Conservation (phyloP, 257 asterid genomes). For the Catharanthus roseus region DNA sequence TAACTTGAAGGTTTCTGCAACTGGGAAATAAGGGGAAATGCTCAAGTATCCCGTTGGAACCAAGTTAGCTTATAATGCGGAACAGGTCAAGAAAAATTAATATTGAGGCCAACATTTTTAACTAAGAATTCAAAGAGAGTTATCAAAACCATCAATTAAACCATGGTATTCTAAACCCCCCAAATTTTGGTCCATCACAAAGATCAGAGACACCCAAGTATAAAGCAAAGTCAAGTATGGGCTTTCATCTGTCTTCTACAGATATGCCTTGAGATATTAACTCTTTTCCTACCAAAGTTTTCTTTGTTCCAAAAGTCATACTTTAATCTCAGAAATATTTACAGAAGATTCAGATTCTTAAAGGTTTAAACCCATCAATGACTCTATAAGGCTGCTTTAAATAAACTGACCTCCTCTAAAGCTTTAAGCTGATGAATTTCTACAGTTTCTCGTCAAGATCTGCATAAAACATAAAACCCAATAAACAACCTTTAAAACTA, state of each 20-base stretch:
- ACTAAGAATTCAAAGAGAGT: not conserved
- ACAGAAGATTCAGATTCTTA: not conserved
- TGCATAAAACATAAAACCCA: conserved; percentile 1
- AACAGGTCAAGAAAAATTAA: not conserved
- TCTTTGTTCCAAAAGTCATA: not conserved
- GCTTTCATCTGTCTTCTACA: not conserved
- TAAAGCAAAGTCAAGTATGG: not conserved
- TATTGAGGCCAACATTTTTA: conserved; percentile 3
- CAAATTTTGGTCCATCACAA: not conserved
- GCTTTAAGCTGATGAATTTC: conserved; percentile 7
- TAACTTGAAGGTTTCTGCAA: not conserved
- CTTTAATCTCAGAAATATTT: not conserved
- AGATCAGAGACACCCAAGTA: not conserved
- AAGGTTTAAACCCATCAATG: not conserved
- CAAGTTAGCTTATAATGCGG: not conserved
- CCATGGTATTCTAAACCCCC: not conserved
- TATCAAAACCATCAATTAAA: not conserved
- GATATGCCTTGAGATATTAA: not conserved
- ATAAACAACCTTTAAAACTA: conserved; percentile 9
- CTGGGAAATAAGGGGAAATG: not conserved
- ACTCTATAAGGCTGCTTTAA: not conserved
- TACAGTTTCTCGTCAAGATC: conserved; percentile 1
- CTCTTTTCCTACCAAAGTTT: not conserved
- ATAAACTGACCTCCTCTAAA: conserved; percentile 11
- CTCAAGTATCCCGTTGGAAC: not conserved